Percentiles rank a stretch among this genome's conserved stretches.
These are phyloP conservation scores for Lagenaria siceraria DNA, from an alignment of 306 rosid species.

Conservation along the genomic window DNA sequence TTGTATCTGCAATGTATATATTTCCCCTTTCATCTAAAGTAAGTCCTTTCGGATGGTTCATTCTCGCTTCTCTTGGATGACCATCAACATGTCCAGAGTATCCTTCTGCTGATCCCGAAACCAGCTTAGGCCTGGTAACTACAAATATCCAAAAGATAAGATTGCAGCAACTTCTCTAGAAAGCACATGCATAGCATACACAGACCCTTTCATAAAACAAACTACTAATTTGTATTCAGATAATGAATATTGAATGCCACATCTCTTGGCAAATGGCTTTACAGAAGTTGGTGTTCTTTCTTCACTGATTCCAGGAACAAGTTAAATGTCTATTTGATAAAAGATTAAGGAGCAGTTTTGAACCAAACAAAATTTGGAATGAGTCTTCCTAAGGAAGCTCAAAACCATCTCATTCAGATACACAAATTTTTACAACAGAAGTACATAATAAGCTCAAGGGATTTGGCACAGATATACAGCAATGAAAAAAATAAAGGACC, in stretches of 20 bases:
- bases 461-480: background rate
- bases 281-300: background rate
- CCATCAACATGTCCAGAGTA: conserved; percentile 88
- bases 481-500: conserved; percentile 11
- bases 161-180: background rate
- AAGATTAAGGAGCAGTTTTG: background rate
- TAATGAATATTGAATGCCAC: background rate
- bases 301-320: background rate
- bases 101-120: conserved; percentile 91
- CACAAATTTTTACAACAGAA: background rate
- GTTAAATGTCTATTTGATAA: background rate
- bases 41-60: conserved; percentile 88
- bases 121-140: conserved; percentile 84
- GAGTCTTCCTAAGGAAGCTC: background rate
- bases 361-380: background rate
- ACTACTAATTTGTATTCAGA: background rate
- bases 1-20: conserved; percentile 83
- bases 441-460: conserved; percentile 14
- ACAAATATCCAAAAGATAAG: conserved; percentile 17
- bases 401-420: background rate
- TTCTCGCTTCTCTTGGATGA: conserved; percentile 76
- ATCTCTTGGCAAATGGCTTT: background rate
- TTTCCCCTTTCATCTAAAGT: conserved; percentile 77
- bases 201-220: background rate
- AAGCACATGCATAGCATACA: background rate